These are phyloP conservation scores for Hypoxylon subgilvum DNA, from an alignment of 495 filamentous ascomycete genomes.

Conservation along the genomic window DNA sequence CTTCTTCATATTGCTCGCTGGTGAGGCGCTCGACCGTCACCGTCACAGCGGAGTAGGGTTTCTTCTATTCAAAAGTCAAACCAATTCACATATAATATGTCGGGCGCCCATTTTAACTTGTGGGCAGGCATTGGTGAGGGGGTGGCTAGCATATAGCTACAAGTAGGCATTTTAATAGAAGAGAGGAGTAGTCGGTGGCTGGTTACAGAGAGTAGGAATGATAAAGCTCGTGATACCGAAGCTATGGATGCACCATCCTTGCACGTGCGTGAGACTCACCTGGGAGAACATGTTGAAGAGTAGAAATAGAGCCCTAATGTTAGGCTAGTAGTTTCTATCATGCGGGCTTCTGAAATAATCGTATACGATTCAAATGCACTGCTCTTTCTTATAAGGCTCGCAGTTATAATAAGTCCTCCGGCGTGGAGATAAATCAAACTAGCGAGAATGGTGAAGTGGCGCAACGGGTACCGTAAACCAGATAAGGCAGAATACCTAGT, in stretches of 20 bases:
- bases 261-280: slow-evolving; percentile 35
- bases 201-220: background rate
- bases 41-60: slow-evolving; percentile 92
- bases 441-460: slow-evolving; percentile 5
- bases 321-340: slow-evolving; percentile 10
- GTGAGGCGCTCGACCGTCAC: slow-evolving; percentile 93
- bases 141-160: too few species aligned
- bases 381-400: background rate
- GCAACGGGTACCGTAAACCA: slow-evolving; percentile 1
- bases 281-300: slow-evolving; percentile 49
- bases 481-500: slow-evolving; percentile 20
- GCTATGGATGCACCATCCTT: background rate
- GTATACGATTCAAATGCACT: background rate
- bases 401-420: background rate
- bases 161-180: background rate
- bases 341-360: background rate
- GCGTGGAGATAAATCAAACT: slow-evolving; percentile 4
- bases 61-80: slow-evolving; percentile 64
- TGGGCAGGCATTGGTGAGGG: too few species aligned
- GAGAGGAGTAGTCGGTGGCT: background rate
- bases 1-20: slow-evolving; percentile 84
- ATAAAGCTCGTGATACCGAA: background rate
- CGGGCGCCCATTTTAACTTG: too few species aligned
- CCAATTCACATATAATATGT: too few species aligned
- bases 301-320: slow-evolving; percentile 16